Evolutionary conservation across 768 basidiomycete genomes (phyloP).

Genomic region (Tylopilus rubrobrunneus): DNA sequence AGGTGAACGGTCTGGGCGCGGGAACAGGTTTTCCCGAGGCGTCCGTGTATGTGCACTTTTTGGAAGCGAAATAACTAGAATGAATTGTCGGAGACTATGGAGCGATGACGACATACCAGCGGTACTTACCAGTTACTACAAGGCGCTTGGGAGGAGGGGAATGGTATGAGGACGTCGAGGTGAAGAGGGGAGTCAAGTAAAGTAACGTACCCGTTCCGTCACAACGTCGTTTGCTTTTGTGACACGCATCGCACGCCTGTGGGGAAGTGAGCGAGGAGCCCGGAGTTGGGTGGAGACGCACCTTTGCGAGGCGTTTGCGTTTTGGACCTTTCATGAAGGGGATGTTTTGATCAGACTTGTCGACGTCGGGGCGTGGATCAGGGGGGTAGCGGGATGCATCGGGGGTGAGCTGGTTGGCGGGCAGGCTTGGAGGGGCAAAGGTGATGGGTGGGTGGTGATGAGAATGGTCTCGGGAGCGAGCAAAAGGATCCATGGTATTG

Average conservation of each 20-base stretch:
- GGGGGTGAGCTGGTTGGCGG: slow-evolving; percentile 14
- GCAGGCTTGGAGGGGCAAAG: slow-evolving; percentile 21
- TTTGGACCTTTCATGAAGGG: slow-evolving; percentile 52
- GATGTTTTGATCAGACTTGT: slow-evolving; percentile 31
- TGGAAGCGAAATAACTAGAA: slow-evolving; percentile 73
- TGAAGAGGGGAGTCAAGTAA: background rate
- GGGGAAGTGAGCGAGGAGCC: slow-evolving; percentile 6
- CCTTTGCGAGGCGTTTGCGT: slow-evolving; percentile 52
- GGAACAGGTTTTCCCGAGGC: slow-evolving; percentile 76
- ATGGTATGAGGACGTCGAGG: slow-evolving; percentile 3
- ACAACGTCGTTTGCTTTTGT: slow-evolving; percentile 80
- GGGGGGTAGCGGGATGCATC: slow-evolving; percentile 20
- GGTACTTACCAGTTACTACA: slow-evolving; percentile 72
- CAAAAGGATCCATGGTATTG: slow-evolving; percentile 34
- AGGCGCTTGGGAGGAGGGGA: slow-evolving; percentile 44
- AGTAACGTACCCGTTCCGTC: slow-evolving; percentile 66
- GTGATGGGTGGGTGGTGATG: slow-evolving; percentile 19
- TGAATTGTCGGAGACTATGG: slow-evolving; percentile 3
- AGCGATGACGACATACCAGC: background rate
- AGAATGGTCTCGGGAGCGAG: slow-evolving; percentile 23
- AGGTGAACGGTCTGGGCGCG: slow-evolving; percentile 53
- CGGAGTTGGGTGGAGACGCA: slow-evolving; percentile 15
- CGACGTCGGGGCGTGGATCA: slow-evolving; percentile 21
- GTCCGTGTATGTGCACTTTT: slow-evolving; percentile 78
- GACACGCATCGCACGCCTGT: slow-evolving; percentile 77